These are phyloP conservation scores for Ophiobolus disseminans DNA, from an alignment of 2,329 filamentous ascomycete species.

Conservation along the genomic window DNA sequence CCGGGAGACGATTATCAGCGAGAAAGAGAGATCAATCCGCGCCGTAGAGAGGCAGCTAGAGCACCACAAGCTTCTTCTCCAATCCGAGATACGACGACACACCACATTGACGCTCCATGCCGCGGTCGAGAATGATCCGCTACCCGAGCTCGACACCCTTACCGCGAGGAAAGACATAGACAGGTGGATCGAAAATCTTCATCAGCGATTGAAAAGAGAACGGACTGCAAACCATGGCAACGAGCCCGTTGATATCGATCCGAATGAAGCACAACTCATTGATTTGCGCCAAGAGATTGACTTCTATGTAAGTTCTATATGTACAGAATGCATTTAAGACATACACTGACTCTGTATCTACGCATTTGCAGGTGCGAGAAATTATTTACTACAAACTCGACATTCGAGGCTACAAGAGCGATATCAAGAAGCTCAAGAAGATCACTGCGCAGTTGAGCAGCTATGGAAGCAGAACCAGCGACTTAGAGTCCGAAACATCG, in stretches of 20 bases:
- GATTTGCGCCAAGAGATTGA: constrained; percentile 50
- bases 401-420: constrained; percentile 54
- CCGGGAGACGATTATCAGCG: constrained; percentile 39
- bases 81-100: constrained; percentile 51
- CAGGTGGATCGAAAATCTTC: constrained; percentile 43
- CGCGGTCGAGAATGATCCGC: constrained; percentile 28
- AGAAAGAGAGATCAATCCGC: constrained; percentile 40
- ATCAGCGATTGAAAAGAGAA: constrained; percentile 41
- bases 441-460: constrained; percentile 31
- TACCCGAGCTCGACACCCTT: constrained; percentile 38
- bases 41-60: constrained; percentile 48
- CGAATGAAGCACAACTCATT: constrained; percentile 25
- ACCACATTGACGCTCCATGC: constrained; percentile 34
- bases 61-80: constrained; percentile 49
- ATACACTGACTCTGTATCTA: no score
- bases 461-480: constrained; percentile 30
- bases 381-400: constrained; percentile 59
- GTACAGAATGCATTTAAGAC: no score
- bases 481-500: constrained; percentile 39
- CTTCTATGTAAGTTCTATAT: constrained; percentile 54
- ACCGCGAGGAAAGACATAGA: constrained; percentile 45
- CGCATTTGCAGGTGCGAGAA: no score
- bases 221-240: constrained; percentile 3
- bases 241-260: constrained; percentile 2
- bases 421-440: constrained; percentile 46